Percentiles rank a stretch among this genome's conserved stretches.
These are phyloP conservation scores for Xylaria castorea DNA, from an alignment of 495 filamentous ascomycete genomes.

Conservation along the genomic window DNA sequence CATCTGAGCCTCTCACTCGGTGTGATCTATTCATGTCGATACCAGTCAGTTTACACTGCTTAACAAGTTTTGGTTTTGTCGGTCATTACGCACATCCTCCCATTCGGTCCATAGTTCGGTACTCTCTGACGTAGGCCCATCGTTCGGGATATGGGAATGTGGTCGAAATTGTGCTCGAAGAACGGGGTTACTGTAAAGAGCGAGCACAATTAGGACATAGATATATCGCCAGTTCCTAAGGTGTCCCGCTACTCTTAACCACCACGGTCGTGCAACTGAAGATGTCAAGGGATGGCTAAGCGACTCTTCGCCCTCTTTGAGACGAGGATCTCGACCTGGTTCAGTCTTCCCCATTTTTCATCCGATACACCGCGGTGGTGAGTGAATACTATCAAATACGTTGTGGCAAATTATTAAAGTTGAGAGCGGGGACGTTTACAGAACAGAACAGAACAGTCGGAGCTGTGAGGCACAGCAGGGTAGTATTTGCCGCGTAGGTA, in stretches of 20 bases:
- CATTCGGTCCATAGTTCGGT: slow-evolving; percentile 38
- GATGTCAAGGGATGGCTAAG: not conserved
- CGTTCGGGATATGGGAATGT: not conserved
- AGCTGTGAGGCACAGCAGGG: slow-evolving; percentile 9
- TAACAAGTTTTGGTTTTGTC: not conserved
- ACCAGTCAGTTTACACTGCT: not conserved
- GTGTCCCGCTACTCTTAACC: not conserved
- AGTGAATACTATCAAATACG: not conserved
- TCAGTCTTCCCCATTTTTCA: slow-evolving; percentile 2
- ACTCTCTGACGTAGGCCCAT: slow-evolving; percentile 1
- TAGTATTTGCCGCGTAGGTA: not conserved
- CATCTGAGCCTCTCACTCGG: slow-evolving; percentile 53
- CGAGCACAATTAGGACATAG: slow-evolving; percentile 13
- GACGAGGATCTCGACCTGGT: not conserved
- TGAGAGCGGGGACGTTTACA: slow-evolving; percentile 2
- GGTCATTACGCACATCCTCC: slow-evolving; percentile 33
- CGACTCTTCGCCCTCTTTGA: not conserved
- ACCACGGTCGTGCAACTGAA: slow-evolving; percentile 8
- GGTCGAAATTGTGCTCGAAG: slow-evolving; percentile 10
- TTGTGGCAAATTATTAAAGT: not conserved
- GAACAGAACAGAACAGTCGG: slow-evolving; percentile 8
- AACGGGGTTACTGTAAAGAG: slow-evolving; percentile 5
- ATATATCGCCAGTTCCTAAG: slow-evolving; percentile 11
- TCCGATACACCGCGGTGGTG: not conserved
- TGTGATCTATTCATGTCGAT: slow-evolving; percentile 46